These are phyloP conservation scores for Tricholomella constricta DNA, from an alignment of 768 basidiomycete species.

Conservation along the genomic window DNA sequence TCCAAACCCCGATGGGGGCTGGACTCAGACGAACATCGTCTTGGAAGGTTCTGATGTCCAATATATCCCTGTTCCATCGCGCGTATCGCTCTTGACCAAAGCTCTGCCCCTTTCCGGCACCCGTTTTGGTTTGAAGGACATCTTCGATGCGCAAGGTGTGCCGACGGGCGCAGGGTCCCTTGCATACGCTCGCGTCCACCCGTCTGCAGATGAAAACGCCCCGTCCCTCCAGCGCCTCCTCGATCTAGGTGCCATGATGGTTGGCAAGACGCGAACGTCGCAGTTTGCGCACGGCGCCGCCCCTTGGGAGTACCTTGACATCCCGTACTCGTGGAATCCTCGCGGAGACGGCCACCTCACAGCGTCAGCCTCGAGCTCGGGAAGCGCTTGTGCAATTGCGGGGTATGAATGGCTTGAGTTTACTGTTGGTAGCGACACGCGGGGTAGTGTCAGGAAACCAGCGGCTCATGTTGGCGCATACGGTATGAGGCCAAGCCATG, in stretches of 20 bases:
- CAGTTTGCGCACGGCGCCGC: conserved; percentile 52
- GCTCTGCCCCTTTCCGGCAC: conserved; percentile 41
- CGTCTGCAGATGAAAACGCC: conserved; percentile 35
- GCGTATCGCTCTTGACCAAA: conserved; percentile 36
- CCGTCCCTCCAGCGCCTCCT: conserved; percentile 47
- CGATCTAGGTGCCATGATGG: conserved; percentile 48
- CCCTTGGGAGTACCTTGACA: conserved; percentile 40
- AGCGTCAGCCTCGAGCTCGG: conserved; percentile 39
- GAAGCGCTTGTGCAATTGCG: conserved; percentile 41
- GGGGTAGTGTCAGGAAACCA: conserved; percentile 42
- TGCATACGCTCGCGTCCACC: conserved; percentile 35
- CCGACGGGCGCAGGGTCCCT: conserved; percentile 37
- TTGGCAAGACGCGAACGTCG: conserved; percentile 57
- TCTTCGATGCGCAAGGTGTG: conserved; percentile 35
- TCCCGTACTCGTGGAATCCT: conserved; percentile 40
- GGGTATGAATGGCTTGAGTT: conserved; percentile 41
- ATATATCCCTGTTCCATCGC: conserved; percentile 52
- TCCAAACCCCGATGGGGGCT: conserved; percentile 35
- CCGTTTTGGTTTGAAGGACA: conserved; percentile 52
- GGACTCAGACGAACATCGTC: conserved; percentile 34
- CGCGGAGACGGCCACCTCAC: conserved; percentile 39
- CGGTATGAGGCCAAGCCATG: conserved; percentile 37
- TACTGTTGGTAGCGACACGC: conserved; percentile 40
- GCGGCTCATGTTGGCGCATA: conserved; percentile 39
- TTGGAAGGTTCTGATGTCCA: conserved; percentile 23